Evolutionary conservation across 75 land plant genomes (phyloP), one percentile per base, ranked within the genome.

Genomic region (Picea sitchensis): DNA sequence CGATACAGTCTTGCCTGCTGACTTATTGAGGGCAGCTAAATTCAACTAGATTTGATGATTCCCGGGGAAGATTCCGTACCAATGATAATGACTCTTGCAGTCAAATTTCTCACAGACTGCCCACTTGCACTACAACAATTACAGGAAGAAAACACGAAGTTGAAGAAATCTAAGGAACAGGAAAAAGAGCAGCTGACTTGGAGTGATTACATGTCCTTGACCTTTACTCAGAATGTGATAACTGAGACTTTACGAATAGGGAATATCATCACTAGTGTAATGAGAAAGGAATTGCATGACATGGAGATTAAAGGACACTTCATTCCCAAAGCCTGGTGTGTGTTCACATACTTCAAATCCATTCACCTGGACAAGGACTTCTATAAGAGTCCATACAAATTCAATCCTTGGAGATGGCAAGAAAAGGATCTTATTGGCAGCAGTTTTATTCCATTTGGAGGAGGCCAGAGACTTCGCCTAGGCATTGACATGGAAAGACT

Each of bases 391-490:
- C 86, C 94, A 60, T 77, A 87, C 65, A 17, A 85, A 54, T 92
- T 89, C 84, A 86, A 92, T 81, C 94, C 94, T 65, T 87, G 89
- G 91, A 85, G 94, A 73, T 92, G 89, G 90, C 80, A 86, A 84
- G 86, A 81, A 57, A 86, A 68, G 77, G 81, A 83, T 75, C 67
- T 62, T 23, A 63, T 80, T 58, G 80, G 58, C 31, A 61, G 79
- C 51, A 83, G 54, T 77, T 88, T 88, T 81, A 88, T 85, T n/a
- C 90, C 90, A 18, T 92, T 92, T 81, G 95, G 95, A 61, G 95
- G 92, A 38, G 95, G 95, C 26, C 86, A 89, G 41, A 83, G 95
- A 80, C 86, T 90, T 47, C 90, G 95, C 58, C 95, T 92, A 11
- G 95, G 95, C 1, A 72, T 83, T 65, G 91, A 92, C 79, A 79